phyloP scores from a whole-genome alignment of 2,329 filamentous ascomycete species.

The Monilinia aucupariae region DNA sequence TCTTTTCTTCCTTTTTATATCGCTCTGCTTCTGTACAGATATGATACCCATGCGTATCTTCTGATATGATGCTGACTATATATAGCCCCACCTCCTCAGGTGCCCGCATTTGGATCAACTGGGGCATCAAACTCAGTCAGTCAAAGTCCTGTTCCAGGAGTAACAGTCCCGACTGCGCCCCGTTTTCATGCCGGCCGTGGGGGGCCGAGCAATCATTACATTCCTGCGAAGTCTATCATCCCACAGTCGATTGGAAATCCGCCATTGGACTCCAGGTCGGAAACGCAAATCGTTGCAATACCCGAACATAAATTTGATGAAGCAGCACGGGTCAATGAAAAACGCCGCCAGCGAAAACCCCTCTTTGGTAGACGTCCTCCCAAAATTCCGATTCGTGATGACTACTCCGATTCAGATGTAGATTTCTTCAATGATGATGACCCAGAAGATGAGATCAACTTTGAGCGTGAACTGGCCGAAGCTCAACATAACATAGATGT shows the following conservation, averaged over 20 bases:
- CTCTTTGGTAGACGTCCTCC: conserved; percentile 23
- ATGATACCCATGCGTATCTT: neutral
- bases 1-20: neutral
- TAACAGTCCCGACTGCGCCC: conserved; percentile 31
- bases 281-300: neutral
- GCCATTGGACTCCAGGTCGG: neutral
- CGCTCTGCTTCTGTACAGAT: neutral
- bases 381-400: conserved; percentile 18
- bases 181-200: conserved; percentile 18
- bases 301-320: conserved; percentile 5
- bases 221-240: neutral
- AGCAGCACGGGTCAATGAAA: neutral
- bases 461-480: conserved; percentile 33
- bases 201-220: neutral
- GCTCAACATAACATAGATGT: conserved; percentile 25
- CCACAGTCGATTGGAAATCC: neutral
- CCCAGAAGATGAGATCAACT: conserved; percentile 29
- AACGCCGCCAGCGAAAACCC: conserved; percentile 20
- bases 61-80: neutral
- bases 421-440: conserved; percentile 34
- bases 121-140: conserved; percentile 1
- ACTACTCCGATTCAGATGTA: conserved; percentile 28
- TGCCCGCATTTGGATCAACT: conserved; percentile 49
- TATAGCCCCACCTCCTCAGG: conserved; percentile 43
- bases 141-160: conserved; percentile 25